Conservation (phyloP, 2,329 filamentous ascomycete genomes). For the Biscogniauxia sp. region DNA sequence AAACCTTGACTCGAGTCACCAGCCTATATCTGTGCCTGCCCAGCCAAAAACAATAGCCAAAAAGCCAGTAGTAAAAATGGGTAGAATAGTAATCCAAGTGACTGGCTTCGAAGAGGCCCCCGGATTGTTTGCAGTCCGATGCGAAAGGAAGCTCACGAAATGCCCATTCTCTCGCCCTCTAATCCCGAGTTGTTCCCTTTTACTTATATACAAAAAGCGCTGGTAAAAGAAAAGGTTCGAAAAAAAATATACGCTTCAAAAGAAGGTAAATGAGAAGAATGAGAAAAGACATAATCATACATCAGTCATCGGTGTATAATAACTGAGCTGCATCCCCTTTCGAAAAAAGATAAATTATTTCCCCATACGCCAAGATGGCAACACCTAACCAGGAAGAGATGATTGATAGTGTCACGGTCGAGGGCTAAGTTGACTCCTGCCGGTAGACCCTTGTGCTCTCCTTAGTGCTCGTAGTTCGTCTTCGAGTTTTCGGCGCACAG, state of each 20-base stretch:
- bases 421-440: conserved; percentile 27
- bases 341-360: background rate
- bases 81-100: background rate
- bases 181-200: background rate
- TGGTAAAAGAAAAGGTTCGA: conserved; percentile 9
- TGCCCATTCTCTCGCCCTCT: background rate
- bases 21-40: background rate
- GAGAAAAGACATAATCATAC: conserved; percentile 5
- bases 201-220: background rate
- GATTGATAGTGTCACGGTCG: conserved; percentile 6
- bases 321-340: background rate
- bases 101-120: background rate
- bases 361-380: conserved; percentile 1
- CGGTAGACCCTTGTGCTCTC: conserved; percentile 29
- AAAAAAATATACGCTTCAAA: background rate
- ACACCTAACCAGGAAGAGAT: conserved; percentile 6
- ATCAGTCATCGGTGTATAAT: background rate
- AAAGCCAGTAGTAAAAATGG: background rate
- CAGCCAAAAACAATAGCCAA: background rate
- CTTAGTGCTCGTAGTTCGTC: conserved; percentile 33
- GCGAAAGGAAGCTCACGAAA: background rate
- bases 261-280: background rate
- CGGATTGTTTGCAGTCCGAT: background rate
- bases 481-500: conserved; percentile 31
- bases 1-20: background rate